phyloP scores from a whole-genome alignment of 1,284 basidiomycete genomes.

The Marasmius tenuissimus region DNA sequence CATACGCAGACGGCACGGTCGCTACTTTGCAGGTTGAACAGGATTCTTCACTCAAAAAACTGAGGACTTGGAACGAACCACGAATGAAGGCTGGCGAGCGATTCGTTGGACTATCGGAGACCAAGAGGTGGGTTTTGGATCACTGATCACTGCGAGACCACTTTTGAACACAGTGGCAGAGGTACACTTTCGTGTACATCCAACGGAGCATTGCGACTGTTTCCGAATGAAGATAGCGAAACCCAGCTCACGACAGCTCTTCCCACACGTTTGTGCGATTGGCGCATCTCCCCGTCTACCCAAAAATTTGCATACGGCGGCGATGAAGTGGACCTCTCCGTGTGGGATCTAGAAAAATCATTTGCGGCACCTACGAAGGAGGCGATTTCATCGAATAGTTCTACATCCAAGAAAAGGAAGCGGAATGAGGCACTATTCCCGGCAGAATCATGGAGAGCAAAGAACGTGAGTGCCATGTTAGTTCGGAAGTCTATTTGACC shows the following conservation, averaged over 20 bases:
- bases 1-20: slow-evolving; percentile 56
- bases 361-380: slow-evolving; percentile 40
- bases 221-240: slow-evolving; percentile 23
- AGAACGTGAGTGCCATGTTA: slow-evolving; percentile 52
- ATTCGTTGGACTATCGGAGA: slow-evolving; percentile 60
- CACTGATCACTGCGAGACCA: neutral
- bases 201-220: slow-evolving; percentile 65
- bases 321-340: slow-evolving; percentile 83
- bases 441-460: slow-evolving; percentile 78
- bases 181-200: slow-evolving; percentile 68
- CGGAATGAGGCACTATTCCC: slow-evolving; percentile 61
- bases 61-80: slow-evolving; percentile 62
- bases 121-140: slow-evolving; percentile 39
- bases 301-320: slow-evolving; percentile 79
- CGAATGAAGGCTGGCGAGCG: slow-evolving; percentile 50
- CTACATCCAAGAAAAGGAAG: slow-evolving; percentile 64
- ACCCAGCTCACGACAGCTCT: slow-evolving; percentile 39
- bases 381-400: slow-evolving; percentile 13
- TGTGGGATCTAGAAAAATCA: slow-evolving; percentile 78
- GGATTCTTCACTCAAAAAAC: slow-evolving; percentile 36
- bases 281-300: slow-evolving; percentile 57
- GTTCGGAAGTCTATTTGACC: neutral
- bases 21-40: slow-evolving; percentile 41
- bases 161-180: slow-evolving; percentile 29
- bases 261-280: slow-evolving; percentile 64